Conservation (phyloP, 164 flowering plant genomes). For the Tetrastigma voinierianum region DNA sequence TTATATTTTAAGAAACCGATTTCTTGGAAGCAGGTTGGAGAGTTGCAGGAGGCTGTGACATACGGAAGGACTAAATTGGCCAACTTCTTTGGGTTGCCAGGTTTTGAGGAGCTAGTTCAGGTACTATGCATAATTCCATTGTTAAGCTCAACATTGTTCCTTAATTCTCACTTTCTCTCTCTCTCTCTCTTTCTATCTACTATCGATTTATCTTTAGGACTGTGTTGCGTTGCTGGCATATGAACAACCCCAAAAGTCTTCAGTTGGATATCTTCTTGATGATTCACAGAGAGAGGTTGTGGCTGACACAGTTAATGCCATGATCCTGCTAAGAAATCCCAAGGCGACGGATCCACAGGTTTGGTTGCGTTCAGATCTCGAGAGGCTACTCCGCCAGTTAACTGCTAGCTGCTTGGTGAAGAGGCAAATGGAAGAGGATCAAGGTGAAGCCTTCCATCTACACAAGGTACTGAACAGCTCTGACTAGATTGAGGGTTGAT, state of each 20-base stretch:
- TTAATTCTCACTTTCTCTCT: neutral
- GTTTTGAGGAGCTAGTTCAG: slow-evolving; percentile 57
- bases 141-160: neutral
- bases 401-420: slow-evolving; percentile 81
- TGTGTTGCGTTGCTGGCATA: slow-evolving; percentile 89
- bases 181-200: neutral
- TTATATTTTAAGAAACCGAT: neutral
- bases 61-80: slow-evolving; percentile 72
- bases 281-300: slow-evolving; percentile 72
- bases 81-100: slow-evolving; percentile 45
- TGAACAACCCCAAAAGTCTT: slow-evolving; percentile 62
- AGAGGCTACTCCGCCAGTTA: slow-evolving; percentile 77
- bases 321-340: slow-evolving; percentile 74
- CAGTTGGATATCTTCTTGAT: slow-evolving; percentile 75
- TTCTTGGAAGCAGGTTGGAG: slow-evolving; percentile 44
- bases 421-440: slow-evolving; percentile 71
- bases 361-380: slow-evolving; percentile 70
- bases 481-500: slow-evolving; percentile 24
- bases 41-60: slow-evolving; percentile 72
- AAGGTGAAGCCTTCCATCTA: slow-evolving; percentile 88
- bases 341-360: slow-evolving; percentile 41
- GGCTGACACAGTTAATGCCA: slow-evolving; percentile 85
- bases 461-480: slow-evolving; percentile 48
- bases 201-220: slow-evolving; percentile 71
- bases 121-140: slow-evolving; percentile 30